Evolutionary conservation across 1,139 yeast genomes (phyloP).

Genomic region (Pichia sp.): DNA sequence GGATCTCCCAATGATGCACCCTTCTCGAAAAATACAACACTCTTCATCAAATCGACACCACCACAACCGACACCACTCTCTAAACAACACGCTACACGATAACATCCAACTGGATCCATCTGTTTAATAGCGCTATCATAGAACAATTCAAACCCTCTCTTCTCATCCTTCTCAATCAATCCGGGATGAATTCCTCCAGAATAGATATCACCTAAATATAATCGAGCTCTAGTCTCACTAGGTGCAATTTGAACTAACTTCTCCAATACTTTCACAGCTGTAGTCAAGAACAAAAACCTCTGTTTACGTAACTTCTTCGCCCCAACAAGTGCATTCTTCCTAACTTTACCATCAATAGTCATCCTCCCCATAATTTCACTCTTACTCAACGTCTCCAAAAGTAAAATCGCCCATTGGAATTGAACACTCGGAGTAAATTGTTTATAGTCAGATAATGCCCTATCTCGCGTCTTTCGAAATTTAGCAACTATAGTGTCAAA

Average conservation of each 20-base stretch:
- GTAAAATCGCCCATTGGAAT: constrained; percentile 41
- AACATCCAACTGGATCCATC: constrained; percentile 52
- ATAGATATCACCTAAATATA: constrained; percentile 52
- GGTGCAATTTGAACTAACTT: constrained; percentile 38
- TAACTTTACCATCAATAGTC: constrained; percentile 38
- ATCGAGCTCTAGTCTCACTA: constrained; percentile 39
- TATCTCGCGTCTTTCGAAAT: constrained; percentile 25
- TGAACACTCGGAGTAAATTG: constrained; percentile 38
- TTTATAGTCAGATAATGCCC: constrained; percentile 30
- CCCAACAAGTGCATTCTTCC: constrained; percentile 30
- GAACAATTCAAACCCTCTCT: constrained; percentile 53
- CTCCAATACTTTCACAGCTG: constrained; percentile 51
- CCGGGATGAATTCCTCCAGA: constrained; percentile 44
- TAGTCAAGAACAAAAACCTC: constrained; percentile 46
- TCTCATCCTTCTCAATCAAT: constrained; percentile 48
- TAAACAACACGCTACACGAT: constrained; percentile 59
- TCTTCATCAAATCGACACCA: constrained; percentile 35
- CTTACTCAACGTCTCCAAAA: constrained; percentile 39
- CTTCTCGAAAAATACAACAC: constrained; percentile 44
- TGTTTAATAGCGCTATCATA: constrained; percentile 44
- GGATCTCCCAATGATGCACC: constrained; percentile 55
- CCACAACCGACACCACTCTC: constrained; percentile 59
- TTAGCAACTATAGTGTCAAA: constrained; percentile 19
- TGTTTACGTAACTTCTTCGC: constrained; percentile 41
- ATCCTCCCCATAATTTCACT: constrained; percentile 33